phyloP scores from a whole-genome alignment of 2,329 filamentous ascomycete species.

The Corniculantispora saksenae region DNA sequence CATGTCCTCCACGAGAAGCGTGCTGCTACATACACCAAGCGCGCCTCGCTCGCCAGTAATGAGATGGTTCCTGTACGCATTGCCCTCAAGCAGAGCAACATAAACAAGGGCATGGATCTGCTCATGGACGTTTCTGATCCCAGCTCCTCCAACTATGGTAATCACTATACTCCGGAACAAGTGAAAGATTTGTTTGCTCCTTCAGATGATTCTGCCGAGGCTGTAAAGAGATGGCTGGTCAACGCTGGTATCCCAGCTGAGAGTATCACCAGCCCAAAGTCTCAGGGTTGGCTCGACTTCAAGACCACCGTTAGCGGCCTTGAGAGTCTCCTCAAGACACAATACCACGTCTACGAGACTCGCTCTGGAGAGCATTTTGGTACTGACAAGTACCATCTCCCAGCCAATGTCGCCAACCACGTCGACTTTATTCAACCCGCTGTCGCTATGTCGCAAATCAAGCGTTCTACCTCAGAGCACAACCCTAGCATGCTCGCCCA shows the following conservation, averaged over 20 bases:
- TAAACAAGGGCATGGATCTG: constrained; percentile 7
- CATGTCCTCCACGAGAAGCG: background rate
- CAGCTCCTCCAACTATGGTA: constrained; percentile 2
- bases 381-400: constrained; percentile 39
- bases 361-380: constrained; percentile 33
- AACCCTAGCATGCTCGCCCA: background rate
- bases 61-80: constrained; percentile 4
- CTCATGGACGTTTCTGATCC: constrained; percentile 9
- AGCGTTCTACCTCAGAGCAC: too few species aligned
- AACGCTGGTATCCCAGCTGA: constrained; percentile 51
- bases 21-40: background rate
- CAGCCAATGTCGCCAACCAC: constrained; percentile 35
- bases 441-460: constrained; percentile 31
- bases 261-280: constrained; percentile 50
- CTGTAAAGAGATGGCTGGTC: constrained; percentile 55
- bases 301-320: constrained; percentile 28
- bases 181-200: background rate
- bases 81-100: constrained; percentile 6
- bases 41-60: background rate
- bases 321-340: constrained; percentile 35
- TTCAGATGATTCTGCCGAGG: constrained; percentile 44
- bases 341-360: constrained; percentile 53
- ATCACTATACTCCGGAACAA: constrained; percentile 3
- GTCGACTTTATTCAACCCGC: constrained; percentile 43
- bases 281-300: constrained; percentile 43